Conservation (phyloP, 2,329 filamentous ascomycete genomes). For the Phyllosticta citrichinensis region DNA sequence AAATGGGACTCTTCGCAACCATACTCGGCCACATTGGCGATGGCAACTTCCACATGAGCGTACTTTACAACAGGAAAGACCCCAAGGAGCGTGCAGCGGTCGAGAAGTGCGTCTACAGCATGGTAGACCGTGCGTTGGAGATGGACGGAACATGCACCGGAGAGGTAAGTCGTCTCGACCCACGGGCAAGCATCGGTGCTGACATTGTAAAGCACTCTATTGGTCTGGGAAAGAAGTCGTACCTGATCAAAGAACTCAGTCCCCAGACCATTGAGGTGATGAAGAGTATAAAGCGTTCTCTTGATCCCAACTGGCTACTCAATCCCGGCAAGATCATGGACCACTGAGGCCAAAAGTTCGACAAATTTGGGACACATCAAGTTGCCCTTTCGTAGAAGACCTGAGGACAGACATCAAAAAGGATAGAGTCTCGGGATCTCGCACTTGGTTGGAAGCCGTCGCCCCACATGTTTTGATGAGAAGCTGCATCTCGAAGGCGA, state of each 20-base stretch:
- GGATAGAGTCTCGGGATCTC: background rate
- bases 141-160: constrained; percentile 94
- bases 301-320: constrained; percentile 82
- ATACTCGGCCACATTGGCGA: constrained; percentile 87
- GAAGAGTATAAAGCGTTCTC: constrained; percentile 69
- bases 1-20: constrained; percentile 75
- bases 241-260: constrained; percentile 68
- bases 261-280: constrained; percentile 73
- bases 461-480: background rate
- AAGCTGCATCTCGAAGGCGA: background rate
- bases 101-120: constrained; percentile 73
- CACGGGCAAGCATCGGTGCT: background rate
- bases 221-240: constrained; percentile 77
- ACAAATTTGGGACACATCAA: background rate
- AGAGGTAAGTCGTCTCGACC: constrained; percentile 35
- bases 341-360: background rate
- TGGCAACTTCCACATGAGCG: constrained; percentile 89
- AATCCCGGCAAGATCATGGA: constrained; percentile 92
- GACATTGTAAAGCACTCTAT: constrained; percentile 50
- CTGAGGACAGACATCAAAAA: too few relatives aligned
- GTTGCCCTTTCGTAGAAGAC: too few relatives aligned
- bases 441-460: background rate
- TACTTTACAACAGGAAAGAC: constrained; percentile 70
- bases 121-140: constrained; percentile 81
- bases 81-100: constrained; percentile 63